Evolutionary conservation across 2,329 filamentous ascomycete genomes (phyloP).

Genomic region (Pseudogymnoascus destructans): DNA sequence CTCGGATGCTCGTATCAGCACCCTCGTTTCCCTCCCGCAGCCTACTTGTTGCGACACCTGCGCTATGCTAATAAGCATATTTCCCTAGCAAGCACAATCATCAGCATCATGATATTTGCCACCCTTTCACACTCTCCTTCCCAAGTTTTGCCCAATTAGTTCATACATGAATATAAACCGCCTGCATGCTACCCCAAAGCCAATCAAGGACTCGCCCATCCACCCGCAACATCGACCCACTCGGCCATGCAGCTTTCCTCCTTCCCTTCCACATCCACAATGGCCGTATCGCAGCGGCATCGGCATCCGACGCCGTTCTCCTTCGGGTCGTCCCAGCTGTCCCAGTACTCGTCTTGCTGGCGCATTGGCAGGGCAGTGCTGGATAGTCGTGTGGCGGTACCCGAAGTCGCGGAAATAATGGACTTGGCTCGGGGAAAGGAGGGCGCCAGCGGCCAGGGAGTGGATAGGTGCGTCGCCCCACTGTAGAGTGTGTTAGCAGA

Average conservation of each 20-base stretch:
- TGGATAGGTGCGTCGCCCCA: slow-evolving; percentile 99
- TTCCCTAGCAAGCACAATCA: neutral
- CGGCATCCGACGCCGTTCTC: slow-evolving; percentile 96
- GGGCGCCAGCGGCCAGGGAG: slow-evolving; percentile 82
- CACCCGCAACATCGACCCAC: slow-evolving; percentile 95
- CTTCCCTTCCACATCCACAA: slow-evolving; percentile 95
- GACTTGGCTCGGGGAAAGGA: slow-evolving; percentile 70
- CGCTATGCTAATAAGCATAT: neutral
- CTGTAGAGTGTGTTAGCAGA: slow-evolving; percentile 35
- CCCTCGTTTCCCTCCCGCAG: neutral
- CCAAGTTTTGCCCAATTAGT: neutral
- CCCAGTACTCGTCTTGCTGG: slow-evolving; percentile 96
- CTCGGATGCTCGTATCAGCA: neutral
- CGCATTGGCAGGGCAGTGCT: slow-evolving; percentile 94
- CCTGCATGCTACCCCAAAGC: neutral
- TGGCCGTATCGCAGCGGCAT: slow-evolving; percentile 93
- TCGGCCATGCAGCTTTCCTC: slow-evolving; percentile 88
- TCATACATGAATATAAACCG: neutral
- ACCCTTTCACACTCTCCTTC: neutral
- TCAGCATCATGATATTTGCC: neutral
- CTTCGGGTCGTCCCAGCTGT: slow-evolving; percentile 69
- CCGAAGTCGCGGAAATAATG: slow-evolving; percentile 99
- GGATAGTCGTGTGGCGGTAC: slow-evolving; percentile 96
- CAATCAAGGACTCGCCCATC: slow-evolving; percentile 50
- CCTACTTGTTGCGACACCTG: neutral